Conservation (phyloP, 83 land plant species). For the Picea mariana region DNA sequence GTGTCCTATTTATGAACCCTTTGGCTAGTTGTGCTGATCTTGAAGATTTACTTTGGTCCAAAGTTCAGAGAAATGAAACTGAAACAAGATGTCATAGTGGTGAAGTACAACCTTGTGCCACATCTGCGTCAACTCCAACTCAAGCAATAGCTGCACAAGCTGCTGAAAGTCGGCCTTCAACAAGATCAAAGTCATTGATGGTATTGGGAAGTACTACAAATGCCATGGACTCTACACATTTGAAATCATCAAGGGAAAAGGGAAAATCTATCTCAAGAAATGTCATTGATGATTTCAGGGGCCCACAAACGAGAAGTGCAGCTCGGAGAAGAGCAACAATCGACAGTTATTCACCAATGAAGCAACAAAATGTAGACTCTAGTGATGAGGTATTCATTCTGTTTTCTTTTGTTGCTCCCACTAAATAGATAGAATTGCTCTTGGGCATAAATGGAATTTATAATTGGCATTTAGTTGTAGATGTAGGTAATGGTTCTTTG, state of each 20-base stretch:
- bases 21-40: constrained; percentile 39
- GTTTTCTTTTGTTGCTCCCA: no score
- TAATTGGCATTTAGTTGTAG: no score
- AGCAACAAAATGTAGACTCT: constrained; percentile 51
- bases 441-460: no score
- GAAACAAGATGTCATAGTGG: constrained; percentile 42
- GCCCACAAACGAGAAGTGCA: constrained; percentile 95
- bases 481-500: no score
- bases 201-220: constrained; percentile 51
- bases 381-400: constrained; percentile 54
- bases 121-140: constrained; percentile 38
- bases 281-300: constrained; percentile 54
- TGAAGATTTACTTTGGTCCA: constrained; percentile 55
- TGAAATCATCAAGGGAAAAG: constrained; percentile 84
- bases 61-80: constrained; percentile 38
- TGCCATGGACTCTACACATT: constrained; percentile 42
- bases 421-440: no score
- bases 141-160: constrained; percentile 55
- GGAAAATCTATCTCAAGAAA: constrained; percentile 74
- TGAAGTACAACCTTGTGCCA: constrained; percentile 36
- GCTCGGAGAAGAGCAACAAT: constrained; percentile 83
- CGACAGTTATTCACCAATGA: constrained; percentile 56
- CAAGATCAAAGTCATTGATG: constrained; percentile 70
- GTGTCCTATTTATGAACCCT: constrained; percentile 41
- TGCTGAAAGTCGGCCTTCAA: constrained; percentile 74